phyloP scores from a whole-genome alignment of 306 rosid genomes.

The Vicia villosa region DNA sequence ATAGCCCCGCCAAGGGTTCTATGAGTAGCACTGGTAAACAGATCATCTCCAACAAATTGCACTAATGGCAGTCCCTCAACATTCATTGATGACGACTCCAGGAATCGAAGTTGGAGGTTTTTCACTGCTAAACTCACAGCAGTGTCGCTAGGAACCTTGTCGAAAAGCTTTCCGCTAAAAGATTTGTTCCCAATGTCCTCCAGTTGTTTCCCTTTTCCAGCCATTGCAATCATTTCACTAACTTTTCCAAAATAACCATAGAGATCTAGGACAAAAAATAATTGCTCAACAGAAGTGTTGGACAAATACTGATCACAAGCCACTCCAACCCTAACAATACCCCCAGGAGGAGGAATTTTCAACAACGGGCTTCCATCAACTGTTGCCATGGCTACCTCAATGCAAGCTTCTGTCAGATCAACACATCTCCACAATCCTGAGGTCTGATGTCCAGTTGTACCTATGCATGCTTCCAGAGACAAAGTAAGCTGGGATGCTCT shows the following conservation, averaged over 20 bases:
- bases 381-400: conserved; percentile 94
- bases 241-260: conserved; percentile 80
- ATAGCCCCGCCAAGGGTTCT: conserved; percentile 94
- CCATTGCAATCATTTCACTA: conserved; percentile 69
- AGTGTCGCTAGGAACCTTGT: conserved; percentile 90
- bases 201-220: conserved; percentile 60
- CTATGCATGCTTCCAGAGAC: conserved; percentile 68
- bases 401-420: conserved; percentile 73
- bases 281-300: conserved; percentile 86
- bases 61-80: conserved; percentile 80
- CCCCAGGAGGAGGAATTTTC: conserved; percentile 86
- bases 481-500: conserved; percentile 70
- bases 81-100: conserved; percentile 75
- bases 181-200: conserved; percentile 45
- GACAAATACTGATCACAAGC: conserved; percentile 78
- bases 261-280: conserved; percentile 86
- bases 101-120: conserved; percentile 75
- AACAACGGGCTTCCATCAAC: conserved; percentile 86
- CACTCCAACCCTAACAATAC: conserved; percentile 88
- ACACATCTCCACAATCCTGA: conserved; percentile 87
- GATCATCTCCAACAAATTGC: conserved; percentile 75
- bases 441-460: conserved; percentile 44
- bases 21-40: conserved; percentile 71
- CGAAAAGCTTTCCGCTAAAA: conserved; percentile 61
- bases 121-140: conserved; percentile 73